Evolutionary conservation across 257 asterid genomes (phyloP).

Genomic region (Solanum bukasovii): DNA sequence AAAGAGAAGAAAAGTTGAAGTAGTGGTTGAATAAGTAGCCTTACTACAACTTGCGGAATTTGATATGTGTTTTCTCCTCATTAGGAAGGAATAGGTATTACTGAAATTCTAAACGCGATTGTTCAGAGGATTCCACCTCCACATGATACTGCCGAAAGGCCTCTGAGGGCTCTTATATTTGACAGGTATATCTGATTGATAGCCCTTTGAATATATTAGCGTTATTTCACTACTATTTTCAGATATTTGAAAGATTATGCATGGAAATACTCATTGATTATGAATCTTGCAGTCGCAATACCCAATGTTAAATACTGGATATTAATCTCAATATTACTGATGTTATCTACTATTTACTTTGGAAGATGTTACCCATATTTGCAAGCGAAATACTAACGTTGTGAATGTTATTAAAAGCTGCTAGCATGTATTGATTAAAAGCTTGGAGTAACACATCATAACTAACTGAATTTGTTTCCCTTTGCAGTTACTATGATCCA

Average conservation of each 20-base stretch:
- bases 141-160: slow-evolving; percentile 55
- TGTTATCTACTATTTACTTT: background rate
- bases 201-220: background rate
- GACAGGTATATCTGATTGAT: slow-evolving; percentile 62
- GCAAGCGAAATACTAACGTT: background rate
- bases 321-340: background rate
- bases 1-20: background rate
- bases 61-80: slow-evolving; percentile 1
- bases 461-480: background rate
- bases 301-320: background rate
- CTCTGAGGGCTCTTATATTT: slow-evolving; percentile 95
- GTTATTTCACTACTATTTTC: background rate
- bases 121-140: slow-evolving; percentile 90
- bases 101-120: slow-evolving; percentile 67
- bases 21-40: background rate
- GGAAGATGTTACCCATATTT: background rate
- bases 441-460: background rate
- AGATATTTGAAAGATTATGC: background rate
- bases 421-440: background rate
- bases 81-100: slow-evolving; percentile 91
- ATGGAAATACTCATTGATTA: background rate
- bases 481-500: slow-evolving; percentile 83
- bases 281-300: background rate
- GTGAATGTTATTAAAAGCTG: background rate
- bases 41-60: background rate